phyloP scores from a whole-genome alignment of 495 filamentous ascomycete genomes.

The Saxophila tyrrhenica region DNA sequence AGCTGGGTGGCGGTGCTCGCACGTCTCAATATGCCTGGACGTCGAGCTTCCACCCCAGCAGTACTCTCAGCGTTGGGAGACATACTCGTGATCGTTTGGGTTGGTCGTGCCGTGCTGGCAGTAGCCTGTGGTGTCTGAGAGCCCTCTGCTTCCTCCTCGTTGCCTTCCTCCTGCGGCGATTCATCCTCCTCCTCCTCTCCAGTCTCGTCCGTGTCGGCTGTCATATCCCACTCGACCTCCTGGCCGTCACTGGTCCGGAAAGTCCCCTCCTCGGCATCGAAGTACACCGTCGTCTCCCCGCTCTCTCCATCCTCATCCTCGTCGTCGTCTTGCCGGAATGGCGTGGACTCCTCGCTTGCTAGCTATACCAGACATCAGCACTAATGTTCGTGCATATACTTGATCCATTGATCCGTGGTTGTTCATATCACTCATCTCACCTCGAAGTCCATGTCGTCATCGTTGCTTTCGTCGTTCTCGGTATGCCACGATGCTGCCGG shows the following conservation, averaged over 20 bases:
- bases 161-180: constrained; percentile 26
- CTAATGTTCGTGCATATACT: constrained; percentile 7
- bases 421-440: neutral
- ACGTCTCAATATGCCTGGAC: neutral
- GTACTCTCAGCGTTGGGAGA: neutral
- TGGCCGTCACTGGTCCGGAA: constrained; percentile 31
- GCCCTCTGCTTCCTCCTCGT: constrained; percentile 12
- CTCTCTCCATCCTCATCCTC: constrained; percentile 24
- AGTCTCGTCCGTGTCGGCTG: constrained; percentile 22
- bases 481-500: constrained; percentile 8
- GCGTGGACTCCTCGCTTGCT: neutral
- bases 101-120: constrained; percentile 3
- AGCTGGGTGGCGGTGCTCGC: constrained; percentile 8
- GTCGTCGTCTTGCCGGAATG: constrained; percentile 23
- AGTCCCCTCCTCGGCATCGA: constrained; percentile 20
- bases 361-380: neutral
- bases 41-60: neutral
- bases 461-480: constrained; percentile 31
- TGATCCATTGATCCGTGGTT: constrained; percentile 26
- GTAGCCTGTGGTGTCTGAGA: neutral
- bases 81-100: constrained; percentile 16
- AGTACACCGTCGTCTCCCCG: constrained; percentile 17
- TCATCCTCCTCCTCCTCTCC: constrained; percentile 32
- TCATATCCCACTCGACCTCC: constrained; percentile 20
- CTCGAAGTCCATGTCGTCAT: constrained; percentile 42